Evolutionary conservation across 768 basidiomycete species (phyloP).

Genomic region (Amanita subjunquillea): DNA sequence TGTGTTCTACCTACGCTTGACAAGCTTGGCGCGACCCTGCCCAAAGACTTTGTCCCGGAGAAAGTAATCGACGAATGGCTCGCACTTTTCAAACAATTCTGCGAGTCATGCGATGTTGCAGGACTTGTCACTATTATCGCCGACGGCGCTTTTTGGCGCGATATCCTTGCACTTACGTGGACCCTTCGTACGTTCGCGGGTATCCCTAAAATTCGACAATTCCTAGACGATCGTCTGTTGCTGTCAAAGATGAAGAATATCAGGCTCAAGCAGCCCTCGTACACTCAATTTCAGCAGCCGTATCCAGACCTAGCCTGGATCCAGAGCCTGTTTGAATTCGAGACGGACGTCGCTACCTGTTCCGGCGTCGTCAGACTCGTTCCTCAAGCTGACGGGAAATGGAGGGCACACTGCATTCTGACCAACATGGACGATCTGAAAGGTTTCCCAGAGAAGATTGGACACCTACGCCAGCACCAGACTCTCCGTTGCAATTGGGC

Average conservation of each 20-base stretch:
- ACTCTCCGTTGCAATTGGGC: conserved; percentile 49
- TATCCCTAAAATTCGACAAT: conserved; percentile 23
- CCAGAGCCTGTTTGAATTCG: conserved; percentile 45
- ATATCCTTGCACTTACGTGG: conserved; percentile 53
- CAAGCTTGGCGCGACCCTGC: conserved; percentile 1
- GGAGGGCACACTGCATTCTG: conserved; percentile 53
- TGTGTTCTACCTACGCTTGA: conserved; percentile 3
- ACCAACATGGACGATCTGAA: conserved; percentile 51
- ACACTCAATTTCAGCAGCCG: conserved; percentile 22
- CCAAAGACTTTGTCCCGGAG: not conserved
- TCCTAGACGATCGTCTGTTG: conserved; percentile 37
- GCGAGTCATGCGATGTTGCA: not conserved
- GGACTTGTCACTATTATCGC: conserved; percentile 5
- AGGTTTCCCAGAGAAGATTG: conserved; percentile 37
- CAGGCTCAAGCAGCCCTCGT: conserved; percentile 9
- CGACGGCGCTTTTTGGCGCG: conserved; percentile 39
- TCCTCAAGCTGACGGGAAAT: conserved; percentile 29
- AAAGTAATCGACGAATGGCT: not conserved
- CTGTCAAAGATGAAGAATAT: conserved; percentile 15
- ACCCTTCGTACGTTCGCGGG: conserved; percentile 49
- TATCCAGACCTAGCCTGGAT: conserved; percentile 52
- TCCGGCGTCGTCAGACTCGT: conserved; percentile 47
- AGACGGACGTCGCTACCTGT: conserved; percentile 36
- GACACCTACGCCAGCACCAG: conserved; percentile 28
- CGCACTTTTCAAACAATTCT: not conserved